phyloP scores from a whole-genome alignment of 495 filamentous ascomycete genomes.

The Aspergillus conjunctus region DNA sequence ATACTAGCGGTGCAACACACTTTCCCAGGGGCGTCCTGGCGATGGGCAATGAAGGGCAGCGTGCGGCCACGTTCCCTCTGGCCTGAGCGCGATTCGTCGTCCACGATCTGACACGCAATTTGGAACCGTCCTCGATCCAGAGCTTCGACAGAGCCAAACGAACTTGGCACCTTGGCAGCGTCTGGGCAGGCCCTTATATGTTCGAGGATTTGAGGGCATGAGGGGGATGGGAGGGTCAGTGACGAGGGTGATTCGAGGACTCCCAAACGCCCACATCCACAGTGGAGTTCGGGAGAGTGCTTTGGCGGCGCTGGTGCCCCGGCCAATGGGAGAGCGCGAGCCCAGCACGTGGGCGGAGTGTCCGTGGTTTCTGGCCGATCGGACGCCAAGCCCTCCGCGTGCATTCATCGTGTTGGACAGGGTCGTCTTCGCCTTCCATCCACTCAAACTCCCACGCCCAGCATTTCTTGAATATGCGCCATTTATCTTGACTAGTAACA shows the following conservation, averaged over 20 bases:
- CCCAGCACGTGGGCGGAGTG: neutral
- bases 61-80: neutral
- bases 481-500: conserved; percentile 17
- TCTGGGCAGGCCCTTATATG: neutral
- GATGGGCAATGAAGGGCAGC: neutral
- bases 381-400: neutral
- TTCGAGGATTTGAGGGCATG: neutral
- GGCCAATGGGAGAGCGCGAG: neutral
- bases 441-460: neutral
- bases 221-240: no score
- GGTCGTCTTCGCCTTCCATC: neutral
- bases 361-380: neutral
- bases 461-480: neutral
- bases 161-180: conserved; percentile 7
- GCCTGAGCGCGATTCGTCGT: neutral
- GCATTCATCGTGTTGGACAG: no score
- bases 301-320: neutral
- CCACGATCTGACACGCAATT: neutral
- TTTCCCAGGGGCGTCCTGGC: neutral
- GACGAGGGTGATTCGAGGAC: neutral
- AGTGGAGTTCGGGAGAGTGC: neutral
- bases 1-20: neutral
- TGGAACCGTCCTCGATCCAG: neutral
- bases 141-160: neutral
- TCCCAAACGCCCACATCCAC: neutral